phyloP scores from a whole-genome alignment of 768 basidiomycete species.

The Hygrocybe punicea region DNA sequence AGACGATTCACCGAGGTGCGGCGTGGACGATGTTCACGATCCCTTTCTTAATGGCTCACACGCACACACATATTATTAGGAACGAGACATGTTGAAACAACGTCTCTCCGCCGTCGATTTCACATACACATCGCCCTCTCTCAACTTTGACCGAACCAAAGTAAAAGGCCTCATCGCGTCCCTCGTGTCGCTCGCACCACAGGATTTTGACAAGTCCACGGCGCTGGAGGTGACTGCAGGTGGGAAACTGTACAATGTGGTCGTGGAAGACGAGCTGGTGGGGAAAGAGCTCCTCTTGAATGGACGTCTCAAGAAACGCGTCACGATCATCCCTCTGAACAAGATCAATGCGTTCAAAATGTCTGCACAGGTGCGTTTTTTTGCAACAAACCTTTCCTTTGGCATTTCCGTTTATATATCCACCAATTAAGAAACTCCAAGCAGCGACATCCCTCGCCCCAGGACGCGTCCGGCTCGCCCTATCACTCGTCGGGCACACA shows the following conservation, averaged over 20 bases:
- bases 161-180: conserved; percentile 92
- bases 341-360: conserved; percentile 71
- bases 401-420: not conserved
- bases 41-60: conserved; percentile 6
- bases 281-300: conserved; percentile 82
- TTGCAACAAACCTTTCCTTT: not conserved
- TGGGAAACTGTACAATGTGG: conserved; percentile 85
- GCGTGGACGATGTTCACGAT: not conserved
- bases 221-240: conserved; percentile 94
- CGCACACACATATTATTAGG: conserved; percentile 45
- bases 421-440: conserved; percentile 62
- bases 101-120: conserved; percentile 75
- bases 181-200: conserved; percentile 70
- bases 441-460: conserved; percentile 69
- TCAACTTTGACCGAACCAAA: conserved; percentile 75
- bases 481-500: conserved; percentile 84
- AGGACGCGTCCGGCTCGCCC: conserved; percentile 78
- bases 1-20: conserved; percentile 61
- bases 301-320: conserved; percentile 72
- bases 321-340: conserved; percentile 91
- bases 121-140: conserved; percentile 71
- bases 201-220: conserved; percentile 74
- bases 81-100: conserved; percentile 64
- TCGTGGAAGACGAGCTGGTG: conserved; percentile 86
- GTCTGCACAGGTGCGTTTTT: conserved; percentile 40